Percentiles rank a stretch among this genome's conserved stretches.
Conservation (phyloP, 2,329 filamentous ascomycete genomes). For the Fusarium sp. region DNA sequence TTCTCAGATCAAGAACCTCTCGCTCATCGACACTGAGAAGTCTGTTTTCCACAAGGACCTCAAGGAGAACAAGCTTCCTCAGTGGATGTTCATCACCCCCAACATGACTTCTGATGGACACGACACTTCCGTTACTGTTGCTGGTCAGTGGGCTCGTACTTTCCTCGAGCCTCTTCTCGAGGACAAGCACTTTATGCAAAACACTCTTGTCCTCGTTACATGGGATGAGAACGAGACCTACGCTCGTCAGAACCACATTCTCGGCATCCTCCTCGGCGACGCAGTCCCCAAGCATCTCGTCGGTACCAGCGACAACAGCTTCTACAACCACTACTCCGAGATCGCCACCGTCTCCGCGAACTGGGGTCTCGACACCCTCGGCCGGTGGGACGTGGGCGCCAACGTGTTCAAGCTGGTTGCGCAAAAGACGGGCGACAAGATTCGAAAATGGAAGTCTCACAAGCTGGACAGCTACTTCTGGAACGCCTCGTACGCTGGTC, state of each 20-base stretch:
- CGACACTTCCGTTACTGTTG: conserved; percentile 73
- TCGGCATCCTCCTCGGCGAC: conserved; percentile 76
- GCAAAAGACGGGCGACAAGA: conserved; percentile 64
- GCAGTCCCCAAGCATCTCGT: conserved; percentile 70
- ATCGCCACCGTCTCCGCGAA: conserved; percentile 74
- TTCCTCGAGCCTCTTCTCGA: conserved; percentile 76
- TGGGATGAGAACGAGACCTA: conserved; percentile 84
- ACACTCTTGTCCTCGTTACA: conserved; percentile 78
- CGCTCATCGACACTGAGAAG: conserved; percentile 50
- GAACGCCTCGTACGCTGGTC: conserved; percentile 63
- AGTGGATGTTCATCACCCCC: conserved; percentile 76
- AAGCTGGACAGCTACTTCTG: conserved; percentile 55
- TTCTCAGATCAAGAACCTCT: conserved; percentile 76
- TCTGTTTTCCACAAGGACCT: conserved; percentile 73
- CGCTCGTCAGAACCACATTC: conserved; percentile 70
- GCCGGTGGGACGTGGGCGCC: conserved; percentile 75
- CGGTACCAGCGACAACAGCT: conserved; percentile 73
- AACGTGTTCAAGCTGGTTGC: conserved; percentile 73
- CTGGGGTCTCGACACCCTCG: conserved; percentile 74
- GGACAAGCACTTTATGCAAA: conserved; percentile 75
- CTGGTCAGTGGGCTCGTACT: conserved; percentile 70
- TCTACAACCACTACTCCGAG: conserved; percentile 77
- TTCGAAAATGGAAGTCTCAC: conserved; percentile 49
- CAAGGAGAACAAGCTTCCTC: conserved; percentile 68
- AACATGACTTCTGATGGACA: conserved; percentile 82